Percentiles rank a stretch among this genome's conserved stretches.
Evolutionary conservation across 129 eudicot species (phyloP).

Genomic region (Helianthus annuus): DNA sequence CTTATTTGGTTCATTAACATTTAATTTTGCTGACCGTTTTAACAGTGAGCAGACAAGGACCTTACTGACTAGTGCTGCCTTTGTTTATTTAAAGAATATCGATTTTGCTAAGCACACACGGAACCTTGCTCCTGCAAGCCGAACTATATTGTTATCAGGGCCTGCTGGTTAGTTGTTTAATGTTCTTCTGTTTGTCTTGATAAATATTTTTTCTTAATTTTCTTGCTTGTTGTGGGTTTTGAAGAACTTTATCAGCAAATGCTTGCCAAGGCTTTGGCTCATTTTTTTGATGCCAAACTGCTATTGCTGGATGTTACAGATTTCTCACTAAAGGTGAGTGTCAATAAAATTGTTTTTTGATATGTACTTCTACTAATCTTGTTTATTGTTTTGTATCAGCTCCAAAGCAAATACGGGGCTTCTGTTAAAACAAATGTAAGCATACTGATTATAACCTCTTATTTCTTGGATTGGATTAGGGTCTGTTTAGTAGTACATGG

Average conservation of each 20-base stretch:
- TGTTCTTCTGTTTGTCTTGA: constrained; percentile 11
- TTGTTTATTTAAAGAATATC: constrained; percentile 66
- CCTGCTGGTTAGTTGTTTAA: constrained; percentile 78
- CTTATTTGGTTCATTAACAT: constrained; percentile 2
- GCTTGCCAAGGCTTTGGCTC: constrained; percentile 96
- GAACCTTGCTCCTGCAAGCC: constrained; percentile 94
- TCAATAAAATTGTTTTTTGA: neutral
- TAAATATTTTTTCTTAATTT: neutral
- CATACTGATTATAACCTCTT: constrained; percentile 12
- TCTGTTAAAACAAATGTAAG: constrained; percentile 64
- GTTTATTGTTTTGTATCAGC: constrained; percentile 41
- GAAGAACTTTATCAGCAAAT: constrained; percentile 89
- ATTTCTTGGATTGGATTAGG: constrained; percentile 5
- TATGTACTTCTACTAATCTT: constrained; percentile 19
- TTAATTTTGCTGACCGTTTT: constrained; percentile 11
- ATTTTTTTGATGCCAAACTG: constrained; percentile 80
- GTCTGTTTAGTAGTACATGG: constrained; percentile 3
- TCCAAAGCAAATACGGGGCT: constrained; percentile 82
- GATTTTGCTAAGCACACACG: constrained; percentile 80
- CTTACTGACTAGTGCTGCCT: constrained; percentile 85
- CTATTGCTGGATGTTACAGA: constrained; percentile 73
- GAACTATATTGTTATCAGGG: constrained; percentile 90
- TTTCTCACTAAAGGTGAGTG: constrained; percentile 73
- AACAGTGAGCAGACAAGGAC: constrained; percentile 89
- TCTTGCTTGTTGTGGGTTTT: constrained; percentile 14